Evolutionary conservation across 176 grass and related monocot genomes (phyloP).

Genomic region (Elaeis guineensis): DNA sequence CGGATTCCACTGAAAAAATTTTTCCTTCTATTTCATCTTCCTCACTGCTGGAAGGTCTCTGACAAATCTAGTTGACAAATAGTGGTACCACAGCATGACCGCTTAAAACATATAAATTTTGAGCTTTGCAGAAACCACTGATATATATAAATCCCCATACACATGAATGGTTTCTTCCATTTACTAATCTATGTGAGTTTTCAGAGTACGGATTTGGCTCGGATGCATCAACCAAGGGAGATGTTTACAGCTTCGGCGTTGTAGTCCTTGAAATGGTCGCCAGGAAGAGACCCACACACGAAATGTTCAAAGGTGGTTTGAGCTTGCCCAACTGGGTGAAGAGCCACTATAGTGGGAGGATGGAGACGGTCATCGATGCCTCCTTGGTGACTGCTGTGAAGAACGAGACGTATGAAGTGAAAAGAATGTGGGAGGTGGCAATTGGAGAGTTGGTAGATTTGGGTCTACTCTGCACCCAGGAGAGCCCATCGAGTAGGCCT

Average conservation of each 20-base stretch:
- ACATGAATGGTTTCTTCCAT: neutral
- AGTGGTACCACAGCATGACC: too few species aligned
- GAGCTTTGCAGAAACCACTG: too few species aligned
- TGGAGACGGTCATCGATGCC: neutral
- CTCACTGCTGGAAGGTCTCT: too few species aligned
- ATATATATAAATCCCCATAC: neutral
- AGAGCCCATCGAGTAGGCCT: conserved; percentile 4
- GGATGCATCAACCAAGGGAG: conserved; percentile 32
- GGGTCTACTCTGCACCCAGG: conserved; percentile 12
- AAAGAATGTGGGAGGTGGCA: conserved; percentile 11
- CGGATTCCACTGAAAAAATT: too few species aligned
- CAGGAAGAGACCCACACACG: conserved; percentile 24
- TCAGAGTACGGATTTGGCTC: conserved; percentile 39
- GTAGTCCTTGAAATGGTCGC: conserved; percentile 49
- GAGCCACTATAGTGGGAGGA: neutral
- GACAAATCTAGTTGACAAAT: too few species aligned
- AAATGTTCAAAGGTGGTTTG: neutral
- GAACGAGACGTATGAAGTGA: neutral
- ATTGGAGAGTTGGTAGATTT: conserved; percentile 11
- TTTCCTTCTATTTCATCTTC: too few species aligned
- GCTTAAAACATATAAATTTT: too few species aligned
- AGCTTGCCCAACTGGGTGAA: neutral
- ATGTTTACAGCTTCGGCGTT: conserved; percentile 51
- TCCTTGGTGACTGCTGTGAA: neutral
- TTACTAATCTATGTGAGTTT: neutral